Base-by-base conservation (phyloP, 441 rosid genomes). In the Erodium texanum region DNA sequence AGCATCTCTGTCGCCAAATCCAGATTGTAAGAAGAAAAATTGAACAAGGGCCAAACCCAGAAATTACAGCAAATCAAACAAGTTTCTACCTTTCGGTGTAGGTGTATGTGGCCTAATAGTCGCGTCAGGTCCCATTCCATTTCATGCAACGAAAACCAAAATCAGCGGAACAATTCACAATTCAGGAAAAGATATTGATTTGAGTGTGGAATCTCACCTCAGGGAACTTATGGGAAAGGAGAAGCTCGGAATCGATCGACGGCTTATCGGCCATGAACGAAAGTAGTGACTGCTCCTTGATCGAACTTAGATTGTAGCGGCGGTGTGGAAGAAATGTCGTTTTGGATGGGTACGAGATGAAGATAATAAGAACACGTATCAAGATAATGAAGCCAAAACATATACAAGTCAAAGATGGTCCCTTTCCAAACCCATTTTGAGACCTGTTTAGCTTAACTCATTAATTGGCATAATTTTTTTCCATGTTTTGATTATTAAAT, bases 1-100 rank as follows among this genome's bases (percentile, higher is more conserved):
- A 24, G 74, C 93, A 70, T 94, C 99, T 77, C 96, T 93, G 82
- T 68, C 61, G 52, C 66, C 70, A 58, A 62, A 70, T 24, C 34
- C 32, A 61, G 34, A 61, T 24, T 23, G 9, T 24, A 24, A 43
- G 7, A 5, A 56, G 18, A 0, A 56, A 56, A 56, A 56, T 8
- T 2, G 24, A 56, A 19, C n/a, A 50, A n/a, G 1, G 12, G 11
- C 15, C 6, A 22, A 23, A 59, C 15, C 29, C 24, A 59, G 2
- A 59, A 59, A 59, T 23, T 23, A 59, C 29, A 59, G 12, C n/a
- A 61, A 12, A 11, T 1, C 1, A 61, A 23, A n/a, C n/a, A 5
- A 61, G 7, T 24, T 24, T 23, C 32, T 61, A 61, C 64, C 64
- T 61, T 61, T 61, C 64, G 9, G 64, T 24, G 34, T 61, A 61